phyloP scores from a whole-genome alignment of 2,329 filamentous ascomycete genomes.

The Sarocladium kiliense region DNA sequence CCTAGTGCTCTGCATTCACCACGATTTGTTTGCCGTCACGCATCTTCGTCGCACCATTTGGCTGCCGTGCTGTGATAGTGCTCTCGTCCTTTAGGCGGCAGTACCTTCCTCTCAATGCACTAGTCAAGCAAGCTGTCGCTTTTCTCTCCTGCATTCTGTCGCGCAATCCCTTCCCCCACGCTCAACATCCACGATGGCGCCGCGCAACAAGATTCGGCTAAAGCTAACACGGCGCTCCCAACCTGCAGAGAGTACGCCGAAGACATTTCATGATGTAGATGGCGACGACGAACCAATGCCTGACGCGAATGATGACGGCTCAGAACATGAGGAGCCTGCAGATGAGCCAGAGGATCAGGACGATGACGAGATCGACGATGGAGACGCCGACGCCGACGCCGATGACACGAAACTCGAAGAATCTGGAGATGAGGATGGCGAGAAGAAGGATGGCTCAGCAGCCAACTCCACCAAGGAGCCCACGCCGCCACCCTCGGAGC shows the following conservation, averaged over 20 bases:
- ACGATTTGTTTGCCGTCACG: background rate
- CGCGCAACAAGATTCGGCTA: slow-evolving; percentile 24
- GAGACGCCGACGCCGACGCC: slow-evolving; percentile 44
- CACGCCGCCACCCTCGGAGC: slow-evolving; percentile 47
- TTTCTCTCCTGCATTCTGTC: background rate
- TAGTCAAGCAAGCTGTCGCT: background rate
- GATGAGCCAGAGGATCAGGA: slow-evolving; percentile 29
- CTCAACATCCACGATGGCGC: slow-evolving; percentile 18
- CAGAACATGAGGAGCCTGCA: slow-evolving; percentile 37
- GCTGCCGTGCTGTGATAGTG: background rate
- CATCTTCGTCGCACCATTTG: background rate
- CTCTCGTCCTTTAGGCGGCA: background rate
- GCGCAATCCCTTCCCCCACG: slow-evolving; percentile 8
- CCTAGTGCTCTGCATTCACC: background rate
- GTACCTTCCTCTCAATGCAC: background rate
- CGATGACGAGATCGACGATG: slow-evolving; percentile 42
- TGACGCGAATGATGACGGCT: slow-evolving; percentile 28
- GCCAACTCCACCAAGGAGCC: slow-evolving; percentile 41
- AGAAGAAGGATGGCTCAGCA: slow-evolving; percentile 35
- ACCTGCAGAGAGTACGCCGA: slow-evolving; percentile 35
- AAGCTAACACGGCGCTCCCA: slow-evolving; percentile 26
- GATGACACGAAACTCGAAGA: slow-evolving; percentile 34
- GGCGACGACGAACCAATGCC: slow-evolving; percentile 33
- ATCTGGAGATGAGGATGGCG: slow-evolving; percentile 30
- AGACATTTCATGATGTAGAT: slow-evolving; percentile 30